Evolutionary conservation across 495 filamentous ascomycete species (phyloP), one percentile per base, ranked within the genome.

Genomic region (Xanthoparmelia taractica): DNA sequence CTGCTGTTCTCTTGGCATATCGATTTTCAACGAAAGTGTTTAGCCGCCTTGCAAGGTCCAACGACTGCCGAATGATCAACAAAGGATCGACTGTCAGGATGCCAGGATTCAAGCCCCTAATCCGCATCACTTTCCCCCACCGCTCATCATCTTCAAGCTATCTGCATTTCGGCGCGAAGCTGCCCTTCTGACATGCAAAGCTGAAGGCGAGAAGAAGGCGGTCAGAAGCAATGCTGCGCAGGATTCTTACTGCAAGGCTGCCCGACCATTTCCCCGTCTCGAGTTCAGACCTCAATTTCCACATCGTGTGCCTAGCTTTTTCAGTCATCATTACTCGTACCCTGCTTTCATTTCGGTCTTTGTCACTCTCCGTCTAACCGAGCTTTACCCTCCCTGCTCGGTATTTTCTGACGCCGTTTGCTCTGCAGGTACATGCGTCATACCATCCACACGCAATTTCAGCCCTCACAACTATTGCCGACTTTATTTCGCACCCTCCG

Each of bases 401-500:
- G 37, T 58, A 61, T 59, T 59, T 43, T 59, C 29, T 59, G n/a
- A 45, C 25, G 18, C 34, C 23, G 27, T 38, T 57, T 64, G 60
- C 70, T 70, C 57, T 63, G 69, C 73, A 92, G 90, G 77, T 85
- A 92, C 65, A 82, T 96, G 66, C 87, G 86, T 62, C 79, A 88
- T 73, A 81, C 82, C 67, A 82, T 96, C 67, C 77, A 82, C 65
- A 78, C 79, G 59, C 77, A 84, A 69, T 72, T 95, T 63, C 76
- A 88, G 31, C 82, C 85, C 75, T 82, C 89, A 59, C 75, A 80
- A 63, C 79, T 85, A 68, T 79, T 94, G 59, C 89, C 91, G 73
- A 80, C 83, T 66, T 77, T 92, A 63, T 85, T 97, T 65, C 83
- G 85, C 70, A 81, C 80, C 61, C 79, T 85, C 68, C 85, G 93